phyloP scores from a whole-genome alignment of 2,329 filamentous ascomycete genomes.

The Ceratocystis harringtonii region DNA sequence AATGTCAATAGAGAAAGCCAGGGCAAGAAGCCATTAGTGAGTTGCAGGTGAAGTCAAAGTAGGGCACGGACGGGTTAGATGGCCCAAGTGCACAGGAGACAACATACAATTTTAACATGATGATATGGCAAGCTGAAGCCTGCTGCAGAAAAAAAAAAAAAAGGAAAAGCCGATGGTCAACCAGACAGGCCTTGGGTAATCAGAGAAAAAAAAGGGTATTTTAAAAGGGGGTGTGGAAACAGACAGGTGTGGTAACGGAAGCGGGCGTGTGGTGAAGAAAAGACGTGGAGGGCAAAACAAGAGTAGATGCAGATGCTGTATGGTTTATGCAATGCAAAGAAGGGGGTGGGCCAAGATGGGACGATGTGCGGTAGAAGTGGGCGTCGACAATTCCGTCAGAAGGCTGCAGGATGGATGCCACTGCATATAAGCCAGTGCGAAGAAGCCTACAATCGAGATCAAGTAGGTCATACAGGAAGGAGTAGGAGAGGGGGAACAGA shows the following conservation, averaged over 20 bases:
- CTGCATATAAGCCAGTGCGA: constrained; percentile 1
- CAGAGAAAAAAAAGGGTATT: not conserved
- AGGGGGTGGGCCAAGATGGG: constrained; percentile 5
- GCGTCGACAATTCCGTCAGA: not conserved
- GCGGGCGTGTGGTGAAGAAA: not conserved
- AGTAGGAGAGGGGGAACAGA: not conserved
- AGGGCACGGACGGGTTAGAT: constrained; percentile 1
- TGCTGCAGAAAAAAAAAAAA: not conserved
- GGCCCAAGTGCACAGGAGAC: not conserved
- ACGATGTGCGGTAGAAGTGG: not conserved
- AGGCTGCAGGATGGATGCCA: not conserved
- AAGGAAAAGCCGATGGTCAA: not conserved
- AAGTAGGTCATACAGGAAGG: not conserved
- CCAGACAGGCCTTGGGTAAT: not conserved
- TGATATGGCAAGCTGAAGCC: not conserved
- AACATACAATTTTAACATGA: not conserved
- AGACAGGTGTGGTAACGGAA: not conserved
- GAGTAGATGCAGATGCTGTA: not conserved
- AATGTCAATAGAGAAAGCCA: not conserved
- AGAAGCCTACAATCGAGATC: not conserved
- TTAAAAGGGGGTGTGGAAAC: not conserved
- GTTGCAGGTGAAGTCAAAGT: constrained; percentile 1
- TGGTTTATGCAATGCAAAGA: constrained; percentile 1
- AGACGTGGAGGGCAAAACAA: not conserved
- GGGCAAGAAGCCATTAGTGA: not conserved